Evolutionary conservation across 345 rosid genomes (phyloP).

Genomic region (Erysimum cheiranthoides): DNA sequence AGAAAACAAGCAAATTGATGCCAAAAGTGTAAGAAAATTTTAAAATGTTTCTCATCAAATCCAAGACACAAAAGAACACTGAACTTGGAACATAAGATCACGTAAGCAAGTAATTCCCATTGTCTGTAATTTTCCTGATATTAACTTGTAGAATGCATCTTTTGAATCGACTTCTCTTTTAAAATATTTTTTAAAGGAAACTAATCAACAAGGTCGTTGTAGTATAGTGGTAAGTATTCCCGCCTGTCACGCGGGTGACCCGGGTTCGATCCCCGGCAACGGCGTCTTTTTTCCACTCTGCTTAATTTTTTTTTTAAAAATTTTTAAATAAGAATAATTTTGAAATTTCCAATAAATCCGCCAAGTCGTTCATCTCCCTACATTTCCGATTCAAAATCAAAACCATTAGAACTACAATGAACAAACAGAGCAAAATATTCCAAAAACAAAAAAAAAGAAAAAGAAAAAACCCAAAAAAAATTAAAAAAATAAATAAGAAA

Average conservation of each 20-base stretch:
- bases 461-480: background rate
- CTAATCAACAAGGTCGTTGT: conserved; percentile 57
- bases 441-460: background rate
- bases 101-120: fast-evolving
- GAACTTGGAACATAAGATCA: conserved; percentile 8
- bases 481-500: background rate
- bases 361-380: conserved; percentile 45
- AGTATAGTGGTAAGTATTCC: conserved; percentile 88
- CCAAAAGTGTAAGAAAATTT: background rate
- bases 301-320: background rate
- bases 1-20: background rate
- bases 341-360: conserved; percentile 38
- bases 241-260: conserved; percentile 94
- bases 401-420: conserved; percentile 36
- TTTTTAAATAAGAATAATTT: background rate
- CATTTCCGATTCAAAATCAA: conserved; percentile 39
- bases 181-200: too few relatives aligned
- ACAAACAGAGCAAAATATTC: conserved; percentile 5
- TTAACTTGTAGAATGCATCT: too few relatives aligned
- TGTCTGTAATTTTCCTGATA: background rate
- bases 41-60: background rate
- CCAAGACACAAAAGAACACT: conserved; percentile 5
- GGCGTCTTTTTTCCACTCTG: background rate
- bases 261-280: conserved; percentile 81
- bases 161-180: too few relatives aligned